Conservation (phyloP, 169 alveolate genomes). For the Plasmodium berghei region DNA sequence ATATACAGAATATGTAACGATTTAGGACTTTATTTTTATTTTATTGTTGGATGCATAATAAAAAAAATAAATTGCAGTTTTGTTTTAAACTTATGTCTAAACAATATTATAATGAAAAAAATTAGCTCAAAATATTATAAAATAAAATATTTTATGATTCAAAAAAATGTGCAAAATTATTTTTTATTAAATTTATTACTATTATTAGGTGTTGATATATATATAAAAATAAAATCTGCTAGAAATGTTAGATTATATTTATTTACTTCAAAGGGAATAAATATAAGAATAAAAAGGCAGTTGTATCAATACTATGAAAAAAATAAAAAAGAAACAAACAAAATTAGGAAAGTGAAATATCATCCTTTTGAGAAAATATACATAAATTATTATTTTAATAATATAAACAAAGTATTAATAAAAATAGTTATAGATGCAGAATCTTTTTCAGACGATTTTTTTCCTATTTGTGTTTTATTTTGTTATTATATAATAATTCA, state of each 20-base stretch:
- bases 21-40: slow-evolving; percentile 27
- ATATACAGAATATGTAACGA: slow-evolving; percentile 22
- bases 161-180: slow-evolving; percentile 21
- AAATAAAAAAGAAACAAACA: neutral
- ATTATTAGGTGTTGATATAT: slow-evolving; percentile 21
- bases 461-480: slow-evolving; percentile 35
- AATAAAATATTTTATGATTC: slow-evolving; percentile 8
- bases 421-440: slow-evolving; percentile 52
- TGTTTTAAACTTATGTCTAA: slow-evolving; percentile 2
- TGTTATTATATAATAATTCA: slow-evolving; percentile 1
- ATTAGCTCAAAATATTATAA: neutral
- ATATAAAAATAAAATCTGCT: neutral
- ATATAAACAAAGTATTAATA: neutral
- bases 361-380: slow-evolving; percentile 12
- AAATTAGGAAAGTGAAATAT: slow-evolving; percentile 4
- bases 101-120: neutral
- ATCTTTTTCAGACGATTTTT: slow-evolving; percentile 41
- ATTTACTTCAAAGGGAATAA: neutral
- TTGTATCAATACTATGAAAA: neutral
- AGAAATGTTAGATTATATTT: neutral
- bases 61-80: slow-evolving; percentile 17
- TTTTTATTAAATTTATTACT: slow-evolving; percentile 25
- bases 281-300: neutral
- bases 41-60: slow-evolving; percentile 37
- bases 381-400: neutral